Evolutionary conservation across 345 rosid genomes (phyloP), one percentile per base, ranked within the genome.

Genomic region (Acer saccharum): DNA sequence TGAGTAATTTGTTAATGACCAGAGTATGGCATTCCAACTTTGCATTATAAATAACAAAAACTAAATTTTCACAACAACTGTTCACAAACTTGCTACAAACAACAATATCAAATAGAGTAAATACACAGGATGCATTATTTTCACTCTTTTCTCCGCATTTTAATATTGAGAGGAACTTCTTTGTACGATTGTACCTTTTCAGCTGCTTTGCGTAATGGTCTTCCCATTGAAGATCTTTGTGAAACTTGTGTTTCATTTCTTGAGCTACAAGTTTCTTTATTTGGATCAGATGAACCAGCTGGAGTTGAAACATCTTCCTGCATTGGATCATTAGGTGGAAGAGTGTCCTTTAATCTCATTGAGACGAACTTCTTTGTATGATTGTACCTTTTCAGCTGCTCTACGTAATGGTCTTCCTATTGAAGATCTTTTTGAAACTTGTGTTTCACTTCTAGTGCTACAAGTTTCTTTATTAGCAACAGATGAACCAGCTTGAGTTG

Each of bases 161-260:
- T 91, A 46, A 76, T 72, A 39, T 81, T 85, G 54, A 89, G 6
- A 0, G 92, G 87, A 68, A 52, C 46, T 75, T 93, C 93, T 83
- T 85, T 88, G 87, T 87, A 93, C 63, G 91, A 90, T 41, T 87
- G 85, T 62, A 91, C 92, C 80, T 78, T 93, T 83, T 77, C 90
- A 3, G 70, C 89, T 48, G 93, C 92, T 82, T 73, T 87, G 39
- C 91, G 92, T n/a, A 63, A 63, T 16, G 90, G 87, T 81, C 96
- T 83, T 77, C 88, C 88, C 0, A 90, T 23, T 12, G 96, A 89
- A 52, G 84, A 70, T 77, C 88, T 88, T 48, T 17, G 75, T 3
- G 75, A 27, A 17, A 25, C 79, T 46, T 58, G 68, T 17, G 77
- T 79, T 32, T 81, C 83, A 71, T 71, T 76, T 72, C 67, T 79